Evolutionary conservation across 768 basidiomycete genomes (phyloP).

Genomic region (Mycena vulgaris): DNA sequence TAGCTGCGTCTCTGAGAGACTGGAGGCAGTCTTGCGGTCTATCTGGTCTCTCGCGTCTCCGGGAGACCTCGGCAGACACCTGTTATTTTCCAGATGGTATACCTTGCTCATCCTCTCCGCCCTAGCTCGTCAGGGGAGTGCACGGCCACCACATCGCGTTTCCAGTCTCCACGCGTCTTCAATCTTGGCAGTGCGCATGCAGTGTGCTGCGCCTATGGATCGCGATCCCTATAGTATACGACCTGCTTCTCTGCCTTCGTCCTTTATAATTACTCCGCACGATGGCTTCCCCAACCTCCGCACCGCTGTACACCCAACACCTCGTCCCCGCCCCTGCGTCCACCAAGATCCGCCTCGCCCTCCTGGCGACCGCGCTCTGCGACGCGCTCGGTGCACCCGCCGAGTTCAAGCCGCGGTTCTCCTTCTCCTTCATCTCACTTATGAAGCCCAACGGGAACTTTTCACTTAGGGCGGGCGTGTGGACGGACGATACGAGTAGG

Average conservation of each 20-base stretch:
- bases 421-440: constrained; percentile 53
- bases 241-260: too few species aligned
- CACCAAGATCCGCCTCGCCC: constrained; percentile 57
- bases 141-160: constrained; percentile 4
- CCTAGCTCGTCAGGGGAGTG: constrained; percentile 2
- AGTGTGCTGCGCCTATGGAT: constrained; percentile 16
- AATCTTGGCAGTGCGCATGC: constrained; percentile 6
- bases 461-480: constrained; percentile 54
- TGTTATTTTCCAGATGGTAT: too few species aligned
- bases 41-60: too few species aligned
- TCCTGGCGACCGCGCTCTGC: too few species aligned
- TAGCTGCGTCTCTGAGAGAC: too few species aligned
- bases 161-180: constrained; percentile 3
- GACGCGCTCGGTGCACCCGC: too few species aligned
- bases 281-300: constrained; percentile 21
- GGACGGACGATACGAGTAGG: constrained; percentile 68
- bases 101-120: constrained; percentile 10
- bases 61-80: too few species aligned
- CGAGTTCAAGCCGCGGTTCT: constrained; percentile 56
- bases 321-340: constrained; percentile 45
- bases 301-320: constrained; percentile 46
- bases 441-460: constrained; percentile 60
- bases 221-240: constrained; percentile 7
- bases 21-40: too few species aligned
- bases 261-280: constrained; percentile 10